A percentile compares a stretch with the other conserved stretches of the same genome.
phyloP scores from a whole-genome alignment of 345 rosid species.

The Adansonia digitata region DNA sequence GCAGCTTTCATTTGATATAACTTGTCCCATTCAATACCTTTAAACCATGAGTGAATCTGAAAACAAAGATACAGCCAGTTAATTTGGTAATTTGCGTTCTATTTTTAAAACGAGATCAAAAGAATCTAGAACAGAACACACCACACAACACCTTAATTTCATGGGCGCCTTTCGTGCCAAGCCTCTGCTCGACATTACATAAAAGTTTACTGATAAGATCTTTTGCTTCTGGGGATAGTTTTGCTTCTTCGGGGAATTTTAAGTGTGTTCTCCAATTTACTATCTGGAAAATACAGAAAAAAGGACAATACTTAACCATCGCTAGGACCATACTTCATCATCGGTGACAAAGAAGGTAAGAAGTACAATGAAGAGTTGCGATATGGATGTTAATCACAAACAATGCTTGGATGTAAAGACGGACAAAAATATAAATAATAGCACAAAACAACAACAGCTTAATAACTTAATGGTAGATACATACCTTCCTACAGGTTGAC shows the following conservation, averaged over 20 bases:
- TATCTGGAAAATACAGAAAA: slow-evolving; percentile 45
- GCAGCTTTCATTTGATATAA: slow-evolving; percentile 91
- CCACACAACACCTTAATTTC: slow-evolving; percentile 78
- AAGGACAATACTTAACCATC: not conserved
- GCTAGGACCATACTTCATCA: not conserved
- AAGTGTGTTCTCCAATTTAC: slow-evolving; percentile 96
- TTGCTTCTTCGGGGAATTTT: slow-evolving; percentile 97
- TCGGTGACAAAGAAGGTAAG: not conserved
- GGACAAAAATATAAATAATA: not conserved
- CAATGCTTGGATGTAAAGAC: not conserved
- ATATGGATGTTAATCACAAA: not conserved
- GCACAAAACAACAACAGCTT: not conserved
- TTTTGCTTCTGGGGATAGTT: slow-evolving; percentile 79
- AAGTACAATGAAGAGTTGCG: not conserved
- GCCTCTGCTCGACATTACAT: slow-evolving; percentile 89
- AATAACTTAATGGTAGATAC: not conserved
- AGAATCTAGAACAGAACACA: not conserved
- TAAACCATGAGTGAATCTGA: slow-evolving; percentile 89
- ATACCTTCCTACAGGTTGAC: slow-evolving; percentile 98
- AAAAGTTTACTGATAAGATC: slow-evolving; percentile 82
- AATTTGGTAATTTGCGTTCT: slow-evolving; percentile 8
- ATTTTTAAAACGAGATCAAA: not conserved
- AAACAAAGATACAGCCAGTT: slow-evolving; percentile 23
- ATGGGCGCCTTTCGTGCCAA: slow-evolving; percentile 80
- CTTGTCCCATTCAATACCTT: slow-evolving; percentile 78